Conservation (phyloP, 805 yeast genomes). For the Ogataea pilisensis region DNA sequence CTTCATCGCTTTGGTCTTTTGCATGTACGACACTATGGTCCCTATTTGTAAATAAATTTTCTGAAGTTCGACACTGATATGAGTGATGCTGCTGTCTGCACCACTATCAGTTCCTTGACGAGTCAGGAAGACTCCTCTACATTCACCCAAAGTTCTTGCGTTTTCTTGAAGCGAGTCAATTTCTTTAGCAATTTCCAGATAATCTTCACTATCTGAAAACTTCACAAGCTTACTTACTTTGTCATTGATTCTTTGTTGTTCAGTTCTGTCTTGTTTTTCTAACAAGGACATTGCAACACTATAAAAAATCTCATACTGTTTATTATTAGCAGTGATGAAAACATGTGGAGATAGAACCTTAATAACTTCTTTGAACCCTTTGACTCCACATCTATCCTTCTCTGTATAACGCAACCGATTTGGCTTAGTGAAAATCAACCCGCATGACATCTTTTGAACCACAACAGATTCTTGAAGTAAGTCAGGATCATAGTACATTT, state of each 20-base stretch:
- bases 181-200: conserved; percentile 13
- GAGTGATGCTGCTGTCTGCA: conserved; percentile 4
- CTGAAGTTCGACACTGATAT: conserved; percentile 27
- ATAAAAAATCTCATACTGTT: conserved; percentile 52
- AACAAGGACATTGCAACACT: conserved; percentile 44
- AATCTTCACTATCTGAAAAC: conserved; percentile 26
- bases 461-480: conserved; percentile 41
- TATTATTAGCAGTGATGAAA: conserved; percentile 49
- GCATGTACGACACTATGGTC: conserved; percentile 26
- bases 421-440: conserved; percentile 45
- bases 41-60: conserved; percentile 21
- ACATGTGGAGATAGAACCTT: conserved; percentile 39
- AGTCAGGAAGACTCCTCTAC: conserved; percentile 19
- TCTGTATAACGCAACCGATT: conserved; percentile 45
- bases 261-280: conserved; percentile 31
- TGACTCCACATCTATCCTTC: conserved; percentile 14
- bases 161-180: conserved; percentile 21
- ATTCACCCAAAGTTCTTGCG: conserved; percentile 19
- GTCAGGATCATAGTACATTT: conserved; percentile 50
- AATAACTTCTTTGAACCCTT: conserved; percentile 20
- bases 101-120: conserved; percentile 8
- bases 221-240: conserved; percentile 29
- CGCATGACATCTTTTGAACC: conserved; percentile 50
- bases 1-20: conserved; percentile 25
- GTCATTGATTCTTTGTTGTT: conserved; percentile 38